Evolutionary conservation across 352 stramenopile genomes (phyloP), one percentile per base, ranked within the genome.

Genomic region (Phytopythium cucurbitacearum): DNA sequence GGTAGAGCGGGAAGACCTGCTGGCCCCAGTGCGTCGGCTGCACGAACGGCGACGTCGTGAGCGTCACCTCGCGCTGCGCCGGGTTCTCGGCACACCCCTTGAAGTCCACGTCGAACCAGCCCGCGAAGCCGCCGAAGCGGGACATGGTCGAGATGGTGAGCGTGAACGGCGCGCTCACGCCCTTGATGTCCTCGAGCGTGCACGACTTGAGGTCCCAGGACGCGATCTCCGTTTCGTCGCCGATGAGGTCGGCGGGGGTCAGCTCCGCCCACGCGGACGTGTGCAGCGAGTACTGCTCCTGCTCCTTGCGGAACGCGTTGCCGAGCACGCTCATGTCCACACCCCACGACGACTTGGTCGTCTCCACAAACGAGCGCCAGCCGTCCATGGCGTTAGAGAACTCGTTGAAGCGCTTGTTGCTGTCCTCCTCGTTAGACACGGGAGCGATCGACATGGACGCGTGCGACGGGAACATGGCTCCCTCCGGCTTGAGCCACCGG

Each of bases 41-140:
- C 63, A 95, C 83, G 47, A 90, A 95, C 5, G 93, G 94, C 44
- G 87, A 94, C 42, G 93, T 98, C 43, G 81, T 91, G 21, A 98
- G 87, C 52, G 76, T 94, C 51, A 98, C 78, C 37, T 83, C 64
- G 60, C 82, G 86, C 58, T 74, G 11, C 16, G 81, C 85, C 8
- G 85, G 85, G 57, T 91, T 86, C 53, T 94, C 73, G 1, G 60
- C 53, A 53, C 67, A 90, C 40, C 96, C 96, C 57, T 87, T 94
- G 70, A 99, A 99, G 65, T 99, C 95, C n/a, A 98, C 90, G 59
- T 98, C 98, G 67, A 99, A 99, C 98, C 98, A 99, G 51, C 96
- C 95, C 13, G 97, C 97, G 63, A 99, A 97, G 52, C 96, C 97
- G 59, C 83, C 80, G 56, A 95, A 94, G 59, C 85, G 85, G 21